Base-by-base conservation (phyloP, 2,329 filamentous ascomycete genomes). In the Pezicula radicicola region DNA sequence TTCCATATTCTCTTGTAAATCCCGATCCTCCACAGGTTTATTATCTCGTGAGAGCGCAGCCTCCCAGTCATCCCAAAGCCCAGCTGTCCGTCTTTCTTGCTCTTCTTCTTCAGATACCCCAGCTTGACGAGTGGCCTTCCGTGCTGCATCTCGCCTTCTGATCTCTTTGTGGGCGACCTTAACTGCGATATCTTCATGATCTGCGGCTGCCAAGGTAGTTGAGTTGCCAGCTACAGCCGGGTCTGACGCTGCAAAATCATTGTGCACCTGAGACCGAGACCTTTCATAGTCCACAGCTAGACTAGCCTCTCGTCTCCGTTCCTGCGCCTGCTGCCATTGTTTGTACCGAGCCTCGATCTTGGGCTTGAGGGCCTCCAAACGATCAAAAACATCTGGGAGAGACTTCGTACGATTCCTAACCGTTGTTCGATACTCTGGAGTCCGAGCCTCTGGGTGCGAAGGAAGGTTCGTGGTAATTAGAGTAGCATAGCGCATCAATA, bases 401-500 rank as follows among this genome's bases (percentile, higher is more conserved):
- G 84, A 78, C 49, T 78, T 81, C 43, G 82, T 81, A 8, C 83
- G 85, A 39, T 74, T 72, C 44, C 75, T 71, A 44, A 87, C 65
- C 12, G 75, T 74, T 49, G 71, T 69, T 50, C 75, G 76, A 57
- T 80, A 79, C 35, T 87, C 82, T 9, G 82, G 78, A 7, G 83
- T 79, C 60, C 81, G 87, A 43, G 83, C 83, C 51, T 94, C 84
- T 1, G 93, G 91, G 62, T 97, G 94, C 1, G 75, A 79, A 0
- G 82, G 78, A 8, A 99, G 76, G 49, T 87, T 80, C 6, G 90
- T 81, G 27, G 96, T 75, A 21, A 96, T 82, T n/a, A 99, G 83
- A 49, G 87, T 80, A 9, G 91, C 91, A 71, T 96, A 91, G 60
- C 94, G 85, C 67, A 94, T 90, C n/a, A 96, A 81, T 53, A 97